Base-by-base conservation (phyloP, 2,329 filamentous ascomycete species). In the Fusarium albidum region DNA sequence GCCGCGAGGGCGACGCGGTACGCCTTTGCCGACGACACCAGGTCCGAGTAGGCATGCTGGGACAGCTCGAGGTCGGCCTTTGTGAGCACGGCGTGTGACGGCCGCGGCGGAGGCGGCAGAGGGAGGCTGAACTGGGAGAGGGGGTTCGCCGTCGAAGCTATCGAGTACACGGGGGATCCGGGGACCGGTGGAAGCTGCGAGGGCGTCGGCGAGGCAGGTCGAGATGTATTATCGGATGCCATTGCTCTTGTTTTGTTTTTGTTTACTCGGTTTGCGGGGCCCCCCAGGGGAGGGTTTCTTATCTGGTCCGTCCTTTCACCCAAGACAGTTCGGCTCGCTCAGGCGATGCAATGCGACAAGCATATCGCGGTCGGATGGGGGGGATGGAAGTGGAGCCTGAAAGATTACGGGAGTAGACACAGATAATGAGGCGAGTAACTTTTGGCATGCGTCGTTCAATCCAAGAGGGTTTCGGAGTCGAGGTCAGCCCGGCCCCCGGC, bases 21-120 rank as follows among this genome's bases (percentile, higher is more conserved):
- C 33, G 79, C 72, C 69, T 89, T 89, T 37, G 86, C 86, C 12
- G 82, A 83, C 15, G 81, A 71, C 42, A 88, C 68, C 13, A 89
- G 80, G 57, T 85, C 82, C 5, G 83, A 75, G 71, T 89, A 89
- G 41, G 86, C 83, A 12, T 77, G 73, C 57, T 88, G 85, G 1
- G 85, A 88, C 52, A 78, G 75, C 58, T 84, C 83, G 57, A 89
- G 82, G 70, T 89, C 86, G 69, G 79, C 72, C 67, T 86, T 85
- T 45, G 82, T 83, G 52, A 89, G 81, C 46, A 88, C 78, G 55
- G 84, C 78, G 64, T 87, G 80, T 13, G 78, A 68, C n/a, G 82
- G 77, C 26, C 77, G 79, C 3, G 84, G 84, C 6, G 84, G 79
- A 4, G 84, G 85, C n/a, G 85, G 85, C 3, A 82, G 75, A 2